Conservation (phyloP, 805 yeast species). For the Metschnikowia henanensis region DNA sequence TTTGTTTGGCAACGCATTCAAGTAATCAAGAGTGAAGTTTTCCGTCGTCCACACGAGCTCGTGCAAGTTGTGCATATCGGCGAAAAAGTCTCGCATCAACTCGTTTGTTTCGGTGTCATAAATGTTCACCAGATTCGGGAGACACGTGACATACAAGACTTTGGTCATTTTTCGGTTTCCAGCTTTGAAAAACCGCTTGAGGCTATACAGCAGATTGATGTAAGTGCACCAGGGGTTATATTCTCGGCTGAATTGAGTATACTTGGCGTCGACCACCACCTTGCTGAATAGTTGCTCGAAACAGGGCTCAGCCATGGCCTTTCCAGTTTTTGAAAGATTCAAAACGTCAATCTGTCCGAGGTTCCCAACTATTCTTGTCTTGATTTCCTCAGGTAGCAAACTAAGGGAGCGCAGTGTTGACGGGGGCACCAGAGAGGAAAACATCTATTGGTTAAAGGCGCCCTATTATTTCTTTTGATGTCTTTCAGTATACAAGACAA, state of each 20-base stretch:
- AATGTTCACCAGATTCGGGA: slow-evolving; percentile 45
- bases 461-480: no score
- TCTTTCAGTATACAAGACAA: no score
- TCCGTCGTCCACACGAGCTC: slow-evolving; percentile 36
- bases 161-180: slow-evolving; percentile 13
- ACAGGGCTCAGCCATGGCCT: slow-evolving; percentile 1
- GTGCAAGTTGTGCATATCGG: slow-evolving; percentile 21
- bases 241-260: slow-evolving; percentile 32
- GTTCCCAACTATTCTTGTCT: neutral
- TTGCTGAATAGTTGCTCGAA: slow-evolving; percentile 39
- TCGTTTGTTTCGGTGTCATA: slow-evolving; percentile 31
- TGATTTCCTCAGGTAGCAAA: slow-evolving; percentile 12
- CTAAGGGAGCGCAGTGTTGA: neutral
- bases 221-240: slow-evolving; percentile 24
- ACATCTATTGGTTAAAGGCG: no score
- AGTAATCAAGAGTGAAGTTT: slow-evolving; percentile 28
- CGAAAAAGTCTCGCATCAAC: slow-evolving; percentile 27
- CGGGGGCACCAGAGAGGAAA: no score
- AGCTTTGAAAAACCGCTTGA: slow-evolving; percentile 30
- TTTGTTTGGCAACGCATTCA: slow-evolving; percentile 33
- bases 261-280: slow-evolving; percentile 38
- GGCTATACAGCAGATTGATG: slow-evolving; percentile 39
- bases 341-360: slow-evolving; percentile 13
- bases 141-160: slow-evolving; percentile 30
- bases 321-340: slow-evolving; percentile 8